These are phyloP conservation scores for Urochloa ruziziensis DNA, from an alignment of 176 grass and related monocot species.

Conservation along the genomic window DNA sequence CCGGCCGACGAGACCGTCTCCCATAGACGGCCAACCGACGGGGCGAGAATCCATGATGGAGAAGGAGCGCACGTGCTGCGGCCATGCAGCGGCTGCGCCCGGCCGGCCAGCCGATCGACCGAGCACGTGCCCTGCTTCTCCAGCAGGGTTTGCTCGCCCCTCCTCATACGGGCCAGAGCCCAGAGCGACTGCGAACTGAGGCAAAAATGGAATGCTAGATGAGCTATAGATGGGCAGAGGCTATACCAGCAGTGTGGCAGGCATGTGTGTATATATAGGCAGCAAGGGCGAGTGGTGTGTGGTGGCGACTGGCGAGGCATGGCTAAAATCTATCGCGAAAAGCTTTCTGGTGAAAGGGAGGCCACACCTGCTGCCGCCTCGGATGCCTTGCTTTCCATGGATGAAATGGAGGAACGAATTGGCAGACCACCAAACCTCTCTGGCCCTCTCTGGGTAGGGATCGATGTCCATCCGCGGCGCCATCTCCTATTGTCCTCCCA, in stretches of 20 bases:
- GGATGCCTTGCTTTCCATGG: slow-evolving; percentile 3
- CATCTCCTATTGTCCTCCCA: neutral
- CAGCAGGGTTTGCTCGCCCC: slow-evolving; percentile 58
- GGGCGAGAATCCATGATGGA: slow-evolving; percentile 62
- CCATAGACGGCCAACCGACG: no score
- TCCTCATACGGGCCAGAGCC: neutral
- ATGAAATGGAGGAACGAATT: neutral
- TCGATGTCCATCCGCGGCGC: neutral
- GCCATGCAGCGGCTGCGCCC: neutral
- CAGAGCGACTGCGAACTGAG: neutral
- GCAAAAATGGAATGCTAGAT: neutral
- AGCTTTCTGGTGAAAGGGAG: slow-evolving; percentile 46
- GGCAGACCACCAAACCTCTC: slow-evolving; percentile 49
- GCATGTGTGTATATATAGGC: slow-evolving; percentile 37
- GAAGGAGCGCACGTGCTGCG: slow-evolving; percentile 58
- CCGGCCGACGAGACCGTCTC: neutral
- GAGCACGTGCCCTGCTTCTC: slow-evolving; percentile 78
- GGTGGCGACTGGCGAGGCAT: slow-evolving; percentile 28
- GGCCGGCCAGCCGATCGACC: neutral
- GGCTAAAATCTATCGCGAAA: slow-evolving; percentile 4
- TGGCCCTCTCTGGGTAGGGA: neutral
- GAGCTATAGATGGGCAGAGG: neutral
- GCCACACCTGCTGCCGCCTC: slow-evolving; percentile 13
- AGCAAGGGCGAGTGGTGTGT: neutral
- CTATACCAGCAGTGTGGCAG: neutral